Percentiles rank a stretch among this genome's conserved stretches.
Conservation (phyloP, 192 early-diverging fungal genomes). For the Mortierella antarctica region DNA sequence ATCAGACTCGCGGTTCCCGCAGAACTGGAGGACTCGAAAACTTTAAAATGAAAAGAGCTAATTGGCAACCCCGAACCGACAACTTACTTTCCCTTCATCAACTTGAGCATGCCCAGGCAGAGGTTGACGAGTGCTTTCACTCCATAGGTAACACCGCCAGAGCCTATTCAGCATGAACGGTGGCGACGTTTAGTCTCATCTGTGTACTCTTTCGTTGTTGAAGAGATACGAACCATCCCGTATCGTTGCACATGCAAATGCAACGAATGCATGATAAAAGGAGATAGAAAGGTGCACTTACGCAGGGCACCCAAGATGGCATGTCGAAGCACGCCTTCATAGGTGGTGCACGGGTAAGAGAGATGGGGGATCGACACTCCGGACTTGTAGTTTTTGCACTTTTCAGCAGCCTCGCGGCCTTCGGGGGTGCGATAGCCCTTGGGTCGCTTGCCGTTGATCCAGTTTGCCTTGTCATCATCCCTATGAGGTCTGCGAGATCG, state of each 20-base stretch:
- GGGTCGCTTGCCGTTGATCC: constrained; percentile 49
- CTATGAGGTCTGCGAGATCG: constrained; percentile 15
- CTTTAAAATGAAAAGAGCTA: no score
- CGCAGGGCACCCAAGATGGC: constrained; percentile 42
- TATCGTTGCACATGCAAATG: constrained; percentile 4
- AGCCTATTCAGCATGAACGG: constrained; percentile 14
- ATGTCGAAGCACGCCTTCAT: constrained; percentile 44
- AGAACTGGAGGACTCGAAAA: no score
- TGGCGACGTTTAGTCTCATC: not conserved
- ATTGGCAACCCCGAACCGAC: no score
- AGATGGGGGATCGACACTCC: constrained; percentile 40
- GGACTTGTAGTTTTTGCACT: constrained; percentile 39
- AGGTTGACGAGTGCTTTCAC: constrained; percentile 43
- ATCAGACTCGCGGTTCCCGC: no score
- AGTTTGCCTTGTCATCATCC: constrained; percentile 20
- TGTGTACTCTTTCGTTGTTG: not conserved
- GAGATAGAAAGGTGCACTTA: constrained; percentile 16
- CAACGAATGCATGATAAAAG: not conserved
- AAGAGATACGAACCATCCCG: not conserved
- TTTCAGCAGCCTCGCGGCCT: constrained; percentile 45
- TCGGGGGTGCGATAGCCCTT: constrained; percentile 48
- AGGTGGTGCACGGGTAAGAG: constrained; percentile 31
- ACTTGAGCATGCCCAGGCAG: constrained; percentile 46
- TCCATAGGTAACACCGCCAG: constrained; percentile 37
- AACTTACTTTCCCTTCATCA: constrained; percentile 48